Conservation (phyloP, 2,329 filamentous ascomycete species). For the Alternaria dauci region DNA sequence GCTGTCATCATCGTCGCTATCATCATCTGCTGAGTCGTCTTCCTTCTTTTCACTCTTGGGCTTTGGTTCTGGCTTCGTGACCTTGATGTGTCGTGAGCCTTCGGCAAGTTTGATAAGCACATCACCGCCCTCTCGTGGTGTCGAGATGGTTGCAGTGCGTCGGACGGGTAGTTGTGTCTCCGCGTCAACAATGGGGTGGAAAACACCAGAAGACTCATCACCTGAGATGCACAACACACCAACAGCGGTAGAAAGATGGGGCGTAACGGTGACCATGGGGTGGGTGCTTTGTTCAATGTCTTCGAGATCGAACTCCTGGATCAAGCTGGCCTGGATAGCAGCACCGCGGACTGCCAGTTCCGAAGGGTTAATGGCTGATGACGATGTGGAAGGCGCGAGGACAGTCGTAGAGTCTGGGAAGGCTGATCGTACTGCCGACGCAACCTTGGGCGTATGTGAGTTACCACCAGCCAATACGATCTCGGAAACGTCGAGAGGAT, state of each 20-base stretch:
- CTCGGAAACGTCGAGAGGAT: constrained; percentile 92
- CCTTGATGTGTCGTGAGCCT: constrained; percentile 89
- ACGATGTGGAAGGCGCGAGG: constrained; percentile 80
- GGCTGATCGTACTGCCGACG: constrained; percentile 76
- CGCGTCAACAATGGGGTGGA: constrained; percentile 80
- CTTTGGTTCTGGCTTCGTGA: constrained; percentile 86
- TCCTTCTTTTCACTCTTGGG: constrained; percentile 70
- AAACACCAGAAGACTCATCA: constrained; percentile 70
- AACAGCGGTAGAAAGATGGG: constrained; percentile 87
- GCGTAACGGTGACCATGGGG: constrained; percentile 91
- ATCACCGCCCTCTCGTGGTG: constrained; percentile 82
- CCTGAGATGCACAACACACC: constrained; percentile 76
- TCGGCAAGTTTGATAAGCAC: constrained; percentile 89
- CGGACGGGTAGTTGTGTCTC: constrained; percentile 92
- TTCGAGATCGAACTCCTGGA: constrained; percentile 91
- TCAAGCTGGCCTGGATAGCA: constrained; percentile 91
- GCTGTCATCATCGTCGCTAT: constrained; percentile 64
- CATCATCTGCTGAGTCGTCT: constrained; percentile 67
- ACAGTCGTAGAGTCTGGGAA: constrained; percentile 84
- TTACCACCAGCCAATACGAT: constrained; percentile 92
- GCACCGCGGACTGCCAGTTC: constrained; percentile 89
- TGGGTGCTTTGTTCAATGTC: constrained; percentile 97
- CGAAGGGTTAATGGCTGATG: constrained; percentile 87
- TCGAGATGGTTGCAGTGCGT: constrained; percentile 79
- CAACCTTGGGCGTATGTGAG: constrained; percentile 92